Evolutionary conservation across 129 eudicot species (phyloP), one percentile per base, ranked within the genome.

Genomic region (Flaveria linearis): DNA sequence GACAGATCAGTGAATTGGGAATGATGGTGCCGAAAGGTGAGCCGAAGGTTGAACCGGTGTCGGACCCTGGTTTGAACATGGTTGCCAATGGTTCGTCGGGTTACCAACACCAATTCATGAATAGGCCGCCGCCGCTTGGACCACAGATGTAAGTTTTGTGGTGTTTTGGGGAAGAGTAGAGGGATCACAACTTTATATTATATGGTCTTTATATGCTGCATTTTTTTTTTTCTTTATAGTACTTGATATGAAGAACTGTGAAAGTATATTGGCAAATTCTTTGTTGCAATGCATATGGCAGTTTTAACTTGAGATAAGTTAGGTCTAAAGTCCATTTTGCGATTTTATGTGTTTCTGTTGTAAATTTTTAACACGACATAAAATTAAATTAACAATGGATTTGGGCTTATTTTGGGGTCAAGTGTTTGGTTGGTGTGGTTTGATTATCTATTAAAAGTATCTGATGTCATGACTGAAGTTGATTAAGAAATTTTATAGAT

Each of bases 101-200:
- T 66, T 89, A 89, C 71, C 88, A 87, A 17, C 95, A 86, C 69
- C 74, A 76, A 33, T 75, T 80, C 47, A 84, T 89, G 86, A 81
- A 73, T 72, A 75, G 91, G 73, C 55, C 84, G 75, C 85, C 87
- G 49, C 87, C 86, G 55, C 89, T 79, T 55, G 90, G 93, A 83
- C 90, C 88, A 28, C 84, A 86, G 71, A 88, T 86, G 90, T 88
- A 82, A 85, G 71, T 51, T 77, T 74, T 68, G 28, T 52, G 58
- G 46, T 16, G 55, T 47, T 63, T 46, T 63, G 69, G n/a, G 45
- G 69, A 68, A 73, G 39, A 63, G 49, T 74, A 72, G 78, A 73
- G 62, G 74, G 61, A 57, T 62, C 52, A 55, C 15, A 65, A 80
- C 62, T 47, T 70, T 66, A 51, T 61, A 30, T 72, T 76, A 47